Evolutionary conservation across 176 grass and related monocot species (phyloP), one percentile per base, ranked within the genome.

Genomic region (Rhynchospora breviuscula): DNA sequence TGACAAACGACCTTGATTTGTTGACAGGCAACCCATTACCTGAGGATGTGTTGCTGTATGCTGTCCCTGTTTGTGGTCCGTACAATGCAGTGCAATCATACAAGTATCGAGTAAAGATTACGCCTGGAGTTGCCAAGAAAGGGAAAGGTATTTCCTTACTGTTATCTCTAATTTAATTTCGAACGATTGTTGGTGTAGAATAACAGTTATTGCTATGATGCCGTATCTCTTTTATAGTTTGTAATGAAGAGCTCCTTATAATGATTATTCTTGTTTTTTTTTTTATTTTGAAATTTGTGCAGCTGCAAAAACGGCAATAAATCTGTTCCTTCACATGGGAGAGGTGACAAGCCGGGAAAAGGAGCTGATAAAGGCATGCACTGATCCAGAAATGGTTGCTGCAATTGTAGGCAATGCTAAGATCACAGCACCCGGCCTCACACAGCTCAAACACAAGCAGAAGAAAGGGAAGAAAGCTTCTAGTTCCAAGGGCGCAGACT

Each of bases 61-160:
- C 92, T 11, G 84, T 98, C 65, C 95, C 95, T 61, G 91, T 98
- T 3, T 95, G 95, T 25, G 92, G 90, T 15, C 92, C 95, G 72
- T 98, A 98, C 76, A 95, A 89, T 6, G 92, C 95, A 19, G 84
- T 98, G 85, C 95, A 98, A 76, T 88, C 90, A 14, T 98, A 98
- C 84, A 98, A 98, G 85, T 98, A 98, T 75, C 92, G 92, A 1
- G 92, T 98, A 25, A 98, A 98, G 84, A 95, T 98, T 79, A 98
- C 95, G 44, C 95, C 95, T 0, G 95, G 95, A 53, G 91, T 86
- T 33, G 91, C 96, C 81, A 98, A 93, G 86, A 98, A 98, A 90
- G 96, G 96, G 56, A 95, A 95, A 98, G 93, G 96, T 95, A 87
- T 43, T 13, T 81, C 70, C 31, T 76, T 26, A 67, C 25, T 62